phyloP scores from a whole-genome alignment of 2,329 filamentous ascomycete species.

The Penicillium rolfsii region DNA sequence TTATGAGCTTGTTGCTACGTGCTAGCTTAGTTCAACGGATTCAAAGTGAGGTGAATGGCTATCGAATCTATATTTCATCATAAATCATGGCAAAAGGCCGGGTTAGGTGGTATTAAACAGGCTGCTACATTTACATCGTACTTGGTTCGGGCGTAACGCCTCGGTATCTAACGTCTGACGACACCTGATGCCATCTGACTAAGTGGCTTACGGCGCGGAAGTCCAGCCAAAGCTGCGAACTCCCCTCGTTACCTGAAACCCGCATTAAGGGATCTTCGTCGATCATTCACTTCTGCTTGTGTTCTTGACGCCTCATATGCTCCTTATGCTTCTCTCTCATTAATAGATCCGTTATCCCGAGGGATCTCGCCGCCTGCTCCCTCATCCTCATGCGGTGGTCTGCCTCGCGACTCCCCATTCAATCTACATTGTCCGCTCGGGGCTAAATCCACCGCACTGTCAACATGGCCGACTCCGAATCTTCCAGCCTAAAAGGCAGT shows the following conservation, averaged over 20 bases:
- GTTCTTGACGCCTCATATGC: neutral
- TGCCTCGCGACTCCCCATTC: conserved; percentile 1
- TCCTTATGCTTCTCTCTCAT: neutral
- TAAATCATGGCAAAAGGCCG: no score
- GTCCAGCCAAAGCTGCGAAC: neutral
- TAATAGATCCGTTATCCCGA: neutral
- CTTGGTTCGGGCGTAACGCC: neutral
- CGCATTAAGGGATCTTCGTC: conserved; percentile 1
- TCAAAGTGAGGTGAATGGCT: neutral
- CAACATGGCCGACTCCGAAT: conserved; percentile 41
- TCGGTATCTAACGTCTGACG: conserved; percentile 10
- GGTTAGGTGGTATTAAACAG: neutral
- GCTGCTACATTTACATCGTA: neutral
- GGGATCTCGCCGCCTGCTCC: neutral
- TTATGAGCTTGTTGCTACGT: neutral
- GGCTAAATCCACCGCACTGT: conserved; percentile 8
- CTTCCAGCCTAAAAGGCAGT: conserved; percentile 43
- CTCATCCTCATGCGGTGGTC: conserved; percentile 9
- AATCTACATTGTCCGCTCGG: conserved; percentile 3
- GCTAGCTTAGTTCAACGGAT: neutral
- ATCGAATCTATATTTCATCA: neutral
- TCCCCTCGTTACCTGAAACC: conserved; percentile 7
- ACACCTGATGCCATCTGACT: conserved; percentile 4
- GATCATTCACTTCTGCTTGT: neutral
- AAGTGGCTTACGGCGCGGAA: conserved; percentile 1